phyloP scores from a whole-genome alignment of 164 flowering plant genomes.

The Taxillus chinensis region DNA sequence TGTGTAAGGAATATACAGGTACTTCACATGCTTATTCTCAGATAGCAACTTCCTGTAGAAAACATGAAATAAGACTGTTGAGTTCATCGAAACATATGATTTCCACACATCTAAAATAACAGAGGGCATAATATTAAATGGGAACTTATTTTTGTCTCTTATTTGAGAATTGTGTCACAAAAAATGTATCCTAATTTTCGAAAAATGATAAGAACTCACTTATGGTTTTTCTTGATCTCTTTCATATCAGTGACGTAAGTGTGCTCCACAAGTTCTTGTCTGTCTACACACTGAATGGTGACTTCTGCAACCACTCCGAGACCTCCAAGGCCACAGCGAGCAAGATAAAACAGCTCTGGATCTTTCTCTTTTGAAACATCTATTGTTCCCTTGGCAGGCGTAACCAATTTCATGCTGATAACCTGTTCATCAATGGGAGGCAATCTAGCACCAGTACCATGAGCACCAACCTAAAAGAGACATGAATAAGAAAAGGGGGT shows the following conservation, averaged over 20 bases:
- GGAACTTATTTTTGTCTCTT: no score
- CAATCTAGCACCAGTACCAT: constrained; percentile 96
- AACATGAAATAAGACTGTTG: background rate
- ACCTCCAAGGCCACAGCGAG: constrained; percentile 97
- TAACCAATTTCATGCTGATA: constrained; percentile 87
- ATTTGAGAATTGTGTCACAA: no score
- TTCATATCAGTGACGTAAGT: constrained; percentile 67
- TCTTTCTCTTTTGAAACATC: constrained; percentile 86
- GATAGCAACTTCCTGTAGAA: constrained; percentile 69
- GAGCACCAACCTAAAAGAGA: constrained; percentile 82
- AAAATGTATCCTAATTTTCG: no score
- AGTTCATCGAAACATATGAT: background rate
- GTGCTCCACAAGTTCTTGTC: constrained; percentile 94
- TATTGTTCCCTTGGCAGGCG: constrained; percentile 93
- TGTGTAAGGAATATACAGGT: constrained; percentile 87
- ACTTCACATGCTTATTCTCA: constrained; percentile 94
- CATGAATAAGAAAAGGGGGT: background rate
- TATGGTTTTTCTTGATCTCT: constrained; percentile 89
- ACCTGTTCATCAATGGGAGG: constrained; percentile 99
- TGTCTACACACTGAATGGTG: constrained; percentile 94
- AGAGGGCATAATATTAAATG: no score
- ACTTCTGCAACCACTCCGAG: constrained; percentile 99
- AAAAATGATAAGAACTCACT: constrained; percentile 27
- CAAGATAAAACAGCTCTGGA: constrained; percentile 86
- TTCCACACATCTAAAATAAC: background rate